These are phyloP conservation scores for Solanum habrochaites DNA, from an alignment of 257 asterid species.

Conservation along the genomic window DNA sequence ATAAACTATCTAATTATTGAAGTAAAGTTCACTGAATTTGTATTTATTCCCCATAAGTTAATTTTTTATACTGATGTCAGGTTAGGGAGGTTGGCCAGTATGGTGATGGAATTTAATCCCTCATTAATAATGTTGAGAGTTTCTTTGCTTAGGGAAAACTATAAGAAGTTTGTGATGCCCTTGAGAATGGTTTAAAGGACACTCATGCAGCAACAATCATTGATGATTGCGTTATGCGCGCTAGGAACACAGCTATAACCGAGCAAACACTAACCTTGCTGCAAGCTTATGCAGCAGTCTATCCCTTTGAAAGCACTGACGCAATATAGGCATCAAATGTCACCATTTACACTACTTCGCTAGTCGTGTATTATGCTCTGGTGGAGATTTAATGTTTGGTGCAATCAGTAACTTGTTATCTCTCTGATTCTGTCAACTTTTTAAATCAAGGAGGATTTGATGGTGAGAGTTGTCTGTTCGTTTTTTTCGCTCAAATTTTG, in stretches of 20 bases:
- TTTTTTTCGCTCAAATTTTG: background rate
- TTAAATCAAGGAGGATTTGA: background rate
- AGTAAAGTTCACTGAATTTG: background rate
- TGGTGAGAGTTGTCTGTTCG: background rate
- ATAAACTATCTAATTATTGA: background rate
- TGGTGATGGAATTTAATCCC: conserved; percentile 80
- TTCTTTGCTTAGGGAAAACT: conserved; percentile 70
- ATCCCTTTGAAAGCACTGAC: conserved; percentile 29
- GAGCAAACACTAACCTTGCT: conserved; percentile 70
- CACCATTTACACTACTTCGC: background rate
- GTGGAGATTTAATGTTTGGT: no score
- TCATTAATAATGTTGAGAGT: background rate
- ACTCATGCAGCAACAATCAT: conserved; percentile 65
- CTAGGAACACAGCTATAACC: conserved; percentile 61
- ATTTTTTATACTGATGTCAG: conserved; percentile 21
- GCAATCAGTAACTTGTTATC: no score
- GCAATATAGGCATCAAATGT: background rate
- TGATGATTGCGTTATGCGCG: conserved; percentile 53
- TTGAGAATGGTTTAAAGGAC: conserved; percentile 68
- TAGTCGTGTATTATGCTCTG: background rate
- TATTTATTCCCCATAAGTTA: background rate
- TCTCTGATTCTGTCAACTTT: no score
- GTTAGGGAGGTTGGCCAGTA: conserved; percentile 56
- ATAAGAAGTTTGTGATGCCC: conserved; percentile 72
- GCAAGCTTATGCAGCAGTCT: conserved; percentile 57